Percentiles rank a stretch among this genome's conserved stretches.
phyloP scores from a whole-genome alignment of 2,329 filamentous ascomycete genomes.

The Ophiocordyceps robertsii region DNA sequence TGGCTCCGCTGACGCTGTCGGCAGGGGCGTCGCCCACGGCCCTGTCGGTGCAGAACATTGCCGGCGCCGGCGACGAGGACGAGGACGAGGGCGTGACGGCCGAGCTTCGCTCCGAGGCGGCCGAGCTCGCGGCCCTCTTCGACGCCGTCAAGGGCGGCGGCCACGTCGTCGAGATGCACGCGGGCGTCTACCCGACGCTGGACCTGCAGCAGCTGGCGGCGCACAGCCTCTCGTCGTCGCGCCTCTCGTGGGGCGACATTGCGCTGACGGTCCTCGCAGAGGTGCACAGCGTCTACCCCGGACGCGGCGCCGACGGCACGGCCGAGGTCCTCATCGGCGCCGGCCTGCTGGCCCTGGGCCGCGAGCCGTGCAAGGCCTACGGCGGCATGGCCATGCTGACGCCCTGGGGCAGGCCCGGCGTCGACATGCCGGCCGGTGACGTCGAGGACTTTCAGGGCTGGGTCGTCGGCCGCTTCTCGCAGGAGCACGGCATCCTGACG shows the following conservation, averaged over 20 bases:
- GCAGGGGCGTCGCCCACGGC: conserved; percentile 69
- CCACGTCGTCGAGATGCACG: conserved; percentile 54
- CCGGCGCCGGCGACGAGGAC: conserved; percentile 3
- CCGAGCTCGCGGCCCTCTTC: conserved; percentile 8
- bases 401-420: conserved; percentile 33
- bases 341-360: conserved; percentile 55
- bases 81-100: conserved; percentile 3
- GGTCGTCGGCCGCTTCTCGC: conserved; percentile 59
- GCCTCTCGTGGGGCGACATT: conserved; percentile 40
- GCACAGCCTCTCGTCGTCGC: conserved; percentile 34
- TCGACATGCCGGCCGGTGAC: conserved; percentile 12
- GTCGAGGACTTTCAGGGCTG: conserved; percentile 36
- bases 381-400: conserved; percentile 57
- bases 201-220: conserved; percentile 72
- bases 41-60: conserved; percentile 12
- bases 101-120: conserved; percentile 8
- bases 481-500: conserved; percentile 63
- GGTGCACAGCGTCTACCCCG: conserved; percentile 53
- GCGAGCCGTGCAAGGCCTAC: conserved; percentile 64
- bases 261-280: conserved; percentile 59
- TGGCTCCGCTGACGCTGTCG: conserved; percentile 32
- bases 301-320: conserved; percentile 30
- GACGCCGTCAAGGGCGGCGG: conserved; percentile 17
- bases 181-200: conserved; percentile 61
- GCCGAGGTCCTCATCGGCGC: conserved; percentile 57